Percentiles rank a stretch among this genome's conserved stretches.
Evolutionary conservation across 2,329 filamentous ascomycete species (phyloP).

Genomic region (Leptographium lundbergii): DNA sequence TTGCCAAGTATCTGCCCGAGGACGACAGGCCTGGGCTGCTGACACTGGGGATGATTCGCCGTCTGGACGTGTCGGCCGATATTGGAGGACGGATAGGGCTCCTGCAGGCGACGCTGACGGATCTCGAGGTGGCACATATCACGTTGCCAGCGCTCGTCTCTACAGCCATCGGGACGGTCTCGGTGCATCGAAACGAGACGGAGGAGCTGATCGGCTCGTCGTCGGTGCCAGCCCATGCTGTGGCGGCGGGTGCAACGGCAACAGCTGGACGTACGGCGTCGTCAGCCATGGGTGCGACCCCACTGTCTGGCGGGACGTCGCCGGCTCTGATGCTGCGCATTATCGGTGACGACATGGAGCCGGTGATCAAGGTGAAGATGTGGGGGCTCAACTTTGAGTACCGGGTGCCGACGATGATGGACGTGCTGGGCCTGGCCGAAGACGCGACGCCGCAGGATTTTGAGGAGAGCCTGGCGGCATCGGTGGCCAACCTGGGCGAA

Average conservation of each 20-base stretch:
- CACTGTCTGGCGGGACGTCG: neutral
- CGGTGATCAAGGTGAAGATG: conserved; percentile 76
- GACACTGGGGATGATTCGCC: conserved; percentile 55
- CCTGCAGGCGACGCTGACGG: conserved; percentile 42
- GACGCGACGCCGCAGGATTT: conserved; percentile 60
- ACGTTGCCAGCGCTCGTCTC: conserved; percentile 73
- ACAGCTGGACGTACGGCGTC: conserved; percentile 5
- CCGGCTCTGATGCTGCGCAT: conserved; percentile 75
- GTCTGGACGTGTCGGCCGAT: conserved; percentile 47
- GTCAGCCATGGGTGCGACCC: neutral
- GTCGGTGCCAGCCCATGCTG: conserved; percentile 16
- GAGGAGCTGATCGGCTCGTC: conserved; percentile 59
- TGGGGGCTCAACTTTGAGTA: conserved; percentile 83
- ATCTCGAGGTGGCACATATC: conserved; percentile 67
- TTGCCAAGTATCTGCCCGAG: conserved; percentile 89
- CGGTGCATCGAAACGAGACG: conserved; percentile 47
- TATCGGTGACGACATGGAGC: conserved; percentile 89
- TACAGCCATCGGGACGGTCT: conserved; percentile 54
- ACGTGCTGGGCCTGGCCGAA: conserved; percentile 57
- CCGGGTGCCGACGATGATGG: conserved; percentile 70
- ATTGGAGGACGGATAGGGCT: conserved; percentile 58
- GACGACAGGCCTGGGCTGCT: conserved; percentile 86
- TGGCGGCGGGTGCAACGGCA: neutral
- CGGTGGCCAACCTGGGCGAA: conserved; percentile 64
- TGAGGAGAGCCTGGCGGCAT: conserved; percentile 62